Evolutionary conservation across 2,329 filamentous ascomycete genomes (phyloP).

Genomic region (Cladosporium sp.): DNA sequence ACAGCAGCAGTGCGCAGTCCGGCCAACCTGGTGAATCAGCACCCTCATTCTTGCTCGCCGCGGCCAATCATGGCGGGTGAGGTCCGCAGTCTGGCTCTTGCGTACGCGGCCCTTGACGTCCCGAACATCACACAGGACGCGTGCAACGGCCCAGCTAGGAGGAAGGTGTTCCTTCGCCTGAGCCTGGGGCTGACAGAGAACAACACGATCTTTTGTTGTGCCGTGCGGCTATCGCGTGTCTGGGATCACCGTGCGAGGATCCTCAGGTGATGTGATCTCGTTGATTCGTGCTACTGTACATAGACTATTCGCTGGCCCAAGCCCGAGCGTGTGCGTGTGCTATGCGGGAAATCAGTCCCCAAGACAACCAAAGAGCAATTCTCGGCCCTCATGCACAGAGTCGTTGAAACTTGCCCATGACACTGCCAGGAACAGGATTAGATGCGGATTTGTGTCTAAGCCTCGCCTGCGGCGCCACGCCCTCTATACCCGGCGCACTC

Average conservation of each 20-base stretch:
- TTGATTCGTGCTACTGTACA: neutral
- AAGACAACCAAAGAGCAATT: neutral
- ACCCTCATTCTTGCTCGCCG: neutral
- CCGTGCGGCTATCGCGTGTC: neutral
- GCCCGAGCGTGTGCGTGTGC: neutral
- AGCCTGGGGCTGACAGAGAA: neutral
- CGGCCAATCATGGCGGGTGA: neutral
- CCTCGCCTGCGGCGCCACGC: neutral
- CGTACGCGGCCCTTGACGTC: neutral
- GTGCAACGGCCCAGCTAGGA: neutral
- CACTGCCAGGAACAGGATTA: slow-evolving; percentile 5
- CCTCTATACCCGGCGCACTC: neutral
- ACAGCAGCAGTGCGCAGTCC: neutral
- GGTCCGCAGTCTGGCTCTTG: neutral
- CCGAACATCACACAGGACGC: neutral
- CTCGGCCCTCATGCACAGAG: neutral
- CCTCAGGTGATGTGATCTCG: neutral
- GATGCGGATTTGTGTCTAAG: neutral
- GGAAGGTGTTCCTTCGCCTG: slow-evolving; percentile 1
- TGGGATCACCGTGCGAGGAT: neutral
- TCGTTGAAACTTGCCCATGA: neutral
- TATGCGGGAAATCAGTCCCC: neutral
- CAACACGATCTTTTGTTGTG: neutral
- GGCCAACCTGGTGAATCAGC: neutral
- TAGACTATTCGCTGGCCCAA: neutral